Conservation (phyloP, 345 rosid genomes). For the Salix viminalis region DNA sequence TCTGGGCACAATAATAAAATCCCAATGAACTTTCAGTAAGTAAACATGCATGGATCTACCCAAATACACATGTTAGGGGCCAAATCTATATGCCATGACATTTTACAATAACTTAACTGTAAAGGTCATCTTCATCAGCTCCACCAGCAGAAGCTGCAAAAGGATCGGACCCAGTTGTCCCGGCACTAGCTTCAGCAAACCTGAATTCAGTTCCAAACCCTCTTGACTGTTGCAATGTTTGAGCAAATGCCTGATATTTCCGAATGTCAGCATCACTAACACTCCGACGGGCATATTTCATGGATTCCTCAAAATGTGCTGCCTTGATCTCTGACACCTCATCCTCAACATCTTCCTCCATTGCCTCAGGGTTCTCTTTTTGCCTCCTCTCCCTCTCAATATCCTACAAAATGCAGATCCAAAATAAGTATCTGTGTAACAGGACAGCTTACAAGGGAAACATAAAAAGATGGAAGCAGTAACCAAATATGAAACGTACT, state of each 20-base stretch:
- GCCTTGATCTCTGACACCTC: conserved; percentile 83
- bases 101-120: conserved; percentile 43
- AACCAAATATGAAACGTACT: conserved; percentile 25
- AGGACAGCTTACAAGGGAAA: neutral
- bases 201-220: conserved; percentile 83
- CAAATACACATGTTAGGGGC: neutral
- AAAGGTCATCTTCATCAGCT: conserved; percentile 82
- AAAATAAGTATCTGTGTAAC: neutral
- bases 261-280: conserved; percentile 92
- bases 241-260: conserved; percentile 94
- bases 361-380: conserved; percentile 82
- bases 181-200: conserved; percentile 45
- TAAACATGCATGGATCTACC: neutral
- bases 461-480: neutral
- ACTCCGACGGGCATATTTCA: conserved; percentile 88
- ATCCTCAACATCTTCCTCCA: conserved; percentile 86
- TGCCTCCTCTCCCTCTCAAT: conserved; percentile 84
- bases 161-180: conserved; percentile 54
- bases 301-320: conserved; percentile 86
- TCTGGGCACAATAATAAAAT: neutral
- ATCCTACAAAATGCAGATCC: conserved; percentile 38
- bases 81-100: neutral
- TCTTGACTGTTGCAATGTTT: conserved; percentile 88
- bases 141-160: conserved; percentile 66
- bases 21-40: neutral